Evolutionary conservation across 2,329 filamentous ascomycete species (phyloP).

Genomic region (Triangularia setosa): DNA sequence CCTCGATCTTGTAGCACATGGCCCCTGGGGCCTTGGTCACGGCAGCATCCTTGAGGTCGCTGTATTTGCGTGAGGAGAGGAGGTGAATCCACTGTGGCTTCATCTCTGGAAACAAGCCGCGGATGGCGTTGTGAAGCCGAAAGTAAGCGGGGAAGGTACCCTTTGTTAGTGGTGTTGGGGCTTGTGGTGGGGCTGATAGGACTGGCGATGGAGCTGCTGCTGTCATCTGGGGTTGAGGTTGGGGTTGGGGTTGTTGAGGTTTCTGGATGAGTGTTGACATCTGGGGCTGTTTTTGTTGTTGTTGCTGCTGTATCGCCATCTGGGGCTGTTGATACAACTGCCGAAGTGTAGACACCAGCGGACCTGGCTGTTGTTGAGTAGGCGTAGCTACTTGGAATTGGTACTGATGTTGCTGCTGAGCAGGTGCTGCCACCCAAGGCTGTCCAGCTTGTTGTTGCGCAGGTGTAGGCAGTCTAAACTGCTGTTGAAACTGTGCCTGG

Average conservation of each 20-base stretch:
- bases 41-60: constrained; percentile 60
- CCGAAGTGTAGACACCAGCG: not conserved
- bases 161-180: not conserved
- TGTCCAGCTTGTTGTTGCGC: too few species aligned
- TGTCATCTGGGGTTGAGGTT: not conserved
- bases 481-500: not conserved
- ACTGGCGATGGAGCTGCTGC: constrained; percentile 2
- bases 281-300: constrained; percentile 3
- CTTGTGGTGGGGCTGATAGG: not conserved
- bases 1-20: constrained; percentile 59
- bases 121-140: constrained; percentile 63
- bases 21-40: constrained; percentile 58
- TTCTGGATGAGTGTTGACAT: not conserved
- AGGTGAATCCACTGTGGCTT: constrained; percentile 62
- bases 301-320: not conserved
- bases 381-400: not conserved
- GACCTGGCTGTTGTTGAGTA: not conserved
- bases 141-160: constrained; percentile 53
- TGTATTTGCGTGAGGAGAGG: constrained; percentile 52
- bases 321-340: not conserved
- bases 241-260: too few species aligned
- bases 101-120: constrained; percentile 40
- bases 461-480: not conserved
- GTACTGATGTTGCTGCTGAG: not conserved
- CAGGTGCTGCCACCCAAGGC: too few species aligned